Evolutionary conservation across 345 rosid genomes (phyloP).

Genomic region (Erodium maritimum): DNA sequence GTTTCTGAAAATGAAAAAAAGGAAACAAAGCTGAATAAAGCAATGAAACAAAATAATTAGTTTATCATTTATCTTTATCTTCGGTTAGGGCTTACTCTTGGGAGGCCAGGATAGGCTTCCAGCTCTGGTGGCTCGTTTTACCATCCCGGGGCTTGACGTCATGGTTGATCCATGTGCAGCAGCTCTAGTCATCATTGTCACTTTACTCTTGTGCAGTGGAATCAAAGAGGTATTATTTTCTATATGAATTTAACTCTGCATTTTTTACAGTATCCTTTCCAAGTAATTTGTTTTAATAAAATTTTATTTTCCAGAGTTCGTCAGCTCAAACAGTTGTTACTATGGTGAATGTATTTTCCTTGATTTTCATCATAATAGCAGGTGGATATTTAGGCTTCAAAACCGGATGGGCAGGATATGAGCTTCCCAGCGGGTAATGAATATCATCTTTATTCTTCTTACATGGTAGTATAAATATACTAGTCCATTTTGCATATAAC

Average conservation of each 20-base stretch:
- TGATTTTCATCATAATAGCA: constrained; percentile 75
- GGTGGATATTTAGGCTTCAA: constrained; percentile 80
- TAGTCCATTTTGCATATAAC: neutral
- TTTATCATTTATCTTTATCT: neutral
- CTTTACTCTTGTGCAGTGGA: constrained; percentile 87
- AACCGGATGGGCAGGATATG: constrained; percentile 90
- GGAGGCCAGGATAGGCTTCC: constrained; percentile 82
- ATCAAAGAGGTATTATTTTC: constrained; percentile 68
- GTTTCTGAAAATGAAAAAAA: too few relatives aligned
- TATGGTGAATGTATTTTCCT: constrained; percentile 63
- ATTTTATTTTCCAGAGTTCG: constrained; percentile 54
- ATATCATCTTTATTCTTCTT: neutral
- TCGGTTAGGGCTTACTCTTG: constrained; percentile 60
- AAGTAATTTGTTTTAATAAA: neutral
- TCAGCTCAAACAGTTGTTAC: constrained; percentile 75
- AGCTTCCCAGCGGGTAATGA: constrained; percentile 79
- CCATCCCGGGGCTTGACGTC: constrained; percentile 71
- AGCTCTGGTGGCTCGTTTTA: constrained; percentile 56
- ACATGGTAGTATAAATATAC: neutral
- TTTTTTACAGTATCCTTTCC: too few relatives aligned
- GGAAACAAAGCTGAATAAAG: too few relatives aligned
- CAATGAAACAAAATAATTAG: too few relatives aligned
- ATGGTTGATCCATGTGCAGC: constrained; percentile 94
- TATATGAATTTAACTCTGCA: neutral
- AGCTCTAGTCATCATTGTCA: constrained; percentile 55